phyloP scores from a whole-genome alignment of 2,329 filamentous ascomycete genomes.

The Ophiostoma pallidulum region DNA sequence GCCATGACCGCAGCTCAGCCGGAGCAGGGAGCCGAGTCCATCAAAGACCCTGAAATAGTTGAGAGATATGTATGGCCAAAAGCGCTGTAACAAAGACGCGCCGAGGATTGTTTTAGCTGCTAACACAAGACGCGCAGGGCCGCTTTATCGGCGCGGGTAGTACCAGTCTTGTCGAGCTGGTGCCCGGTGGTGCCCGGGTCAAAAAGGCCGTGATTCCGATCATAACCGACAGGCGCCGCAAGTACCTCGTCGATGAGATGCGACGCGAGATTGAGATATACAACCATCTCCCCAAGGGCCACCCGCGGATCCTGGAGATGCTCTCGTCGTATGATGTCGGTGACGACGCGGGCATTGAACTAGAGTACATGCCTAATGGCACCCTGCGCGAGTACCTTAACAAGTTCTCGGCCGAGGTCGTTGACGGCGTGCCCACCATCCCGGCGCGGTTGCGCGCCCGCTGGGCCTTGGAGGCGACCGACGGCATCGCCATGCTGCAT shows the following conservation, averaged over 20 bases:
- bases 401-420: background rate
- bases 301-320: background rate
- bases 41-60: background rate
- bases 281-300: background rate
- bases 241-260: background rate
- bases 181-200: background rate
- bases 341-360: background rate
- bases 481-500: slow-evolving; percentile 2
- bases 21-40: background rate
- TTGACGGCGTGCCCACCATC: background rate
- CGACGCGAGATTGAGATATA: background rate
- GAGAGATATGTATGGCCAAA: background rate
- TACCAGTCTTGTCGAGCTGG: background rate
- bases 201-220: background rate
- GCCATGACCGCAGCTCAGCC: background rate
- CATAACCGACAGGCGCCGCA: background rate
- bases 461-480: slow-evolving; percentile 2
- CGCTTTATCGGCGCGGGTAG: background rate
- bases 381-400: background rate
- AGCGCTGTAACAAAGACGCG: background rate
- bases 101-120: background rate
- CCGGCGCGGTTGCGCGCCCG: background rate
- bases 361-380: background rate
- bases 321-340: background rate
- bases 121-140: background rate